phyloP scores from a whole-genome alignment of 1,139 yeast species.

The Hansenula anomala region DNA sequence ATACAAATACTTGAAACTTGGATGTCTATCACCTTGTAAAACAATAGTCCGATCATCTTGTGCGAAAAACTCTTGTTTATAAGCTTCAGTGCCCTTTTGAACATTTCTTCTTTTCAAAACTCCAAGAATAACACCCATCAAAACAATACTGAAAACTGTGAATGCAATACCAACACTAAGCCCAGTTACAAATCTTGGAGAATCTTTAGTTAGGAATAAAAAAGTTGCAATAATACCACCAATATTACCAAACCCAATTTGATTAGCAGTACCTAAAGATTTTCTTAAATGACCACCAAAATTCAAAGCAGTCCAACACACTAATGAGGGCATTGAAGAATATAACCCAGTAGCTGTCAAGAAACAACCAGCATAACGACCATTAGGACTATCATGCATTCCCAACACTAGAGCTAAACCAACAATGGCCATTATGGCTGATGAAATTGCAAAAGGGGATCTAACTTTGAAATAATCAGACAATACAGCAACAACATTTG shows the following conservation, averaged over 20 bases:
- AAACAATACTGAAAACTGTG: conserved; percentile 44
- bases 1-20: conserved; percentile 43
- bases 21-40: conserved; percentile 64
- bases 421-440: conserved; percentile 31
- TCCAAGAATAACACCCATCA: conserved; percentile 40
- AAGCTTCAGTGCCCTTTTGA: conserved; percentile 32
- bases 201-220: conserved; percentile 28
- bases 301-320: conserved; percentile 63
- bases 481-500: conserved; percentile 32
- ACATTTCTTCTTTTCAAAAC: conserved; percentile 35
- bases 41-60: conserved; percentile 38
- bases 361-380: conserved; percentile 70
- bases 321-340: conserved; percentile 68
- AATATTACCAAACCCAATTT: conserved; percentile 77
- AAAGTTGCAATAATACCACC: conserved; percentile 76
- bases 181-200: conserved; percentile 31
- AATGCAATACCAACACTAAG: conserved; percentile 48
- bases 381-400: conserved; percentile 34
- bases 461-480: conserved; percentile 36
- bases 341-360: conserved; percentile 61
- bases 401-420: conserved; percentile 39
- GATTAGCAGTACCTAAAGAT: conserved; percentile 70
- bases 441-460: conserved; percentile 31
- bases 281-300: conserved; percentile 67
- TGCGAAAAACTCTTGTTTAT: conserved; percentile 39